These are phyloP conservation scores for Solanum virginianum DNA, from an alignment of 257 asterid species.

Conservation along the genomic window DNA sequence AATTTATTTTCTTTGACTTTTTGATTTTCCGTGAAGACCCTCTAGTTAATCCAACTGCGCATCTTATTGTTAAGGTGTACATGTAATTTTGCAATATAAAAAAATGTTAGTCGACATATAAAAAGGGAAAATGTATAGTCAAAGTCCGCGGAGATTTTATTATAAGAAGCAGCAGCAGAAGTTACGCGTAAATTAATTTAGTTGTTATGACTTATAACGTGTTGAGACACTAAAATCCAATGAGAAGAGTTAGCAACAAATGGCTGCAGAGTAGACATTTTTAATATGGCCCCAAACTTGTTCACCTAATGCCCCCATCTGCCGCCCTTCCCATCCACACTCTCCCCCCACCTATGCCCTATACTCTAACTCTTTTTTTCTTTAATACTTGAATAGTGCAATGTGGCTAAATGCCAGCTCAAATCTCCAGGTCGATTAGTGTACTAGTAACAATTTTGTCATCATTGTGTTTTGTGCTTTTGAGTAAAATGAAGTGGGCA, in stretches of 20 bases:
- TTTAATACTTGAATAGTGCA: not conserved
- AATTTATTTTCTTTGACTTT: not conserved
- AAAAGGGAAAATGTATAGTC: not conserved
- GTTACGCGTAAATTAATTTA: conserved; percentile 20
- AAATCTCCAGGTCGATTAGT: not conserved
- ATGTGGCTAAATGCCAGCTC: not conserved
- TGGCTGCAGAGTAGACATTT: not conserved
- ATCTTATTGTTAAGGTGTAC: not conserved
- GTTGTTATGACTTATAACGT: not conserved
- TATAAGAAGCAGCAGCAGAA: too few species aligned
- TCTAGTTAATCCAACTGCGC: not conserved
- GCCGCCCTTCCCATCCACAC: not conserved
- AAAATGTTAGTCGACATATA: not conserved
- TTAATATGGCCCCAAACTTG: not conserved
- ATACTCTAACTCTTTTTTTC: not conserved
- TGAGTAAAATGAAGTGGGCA: not conserved
- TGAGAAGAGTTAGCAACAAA: not conserved
- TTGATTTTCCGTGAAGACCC: not conserved
- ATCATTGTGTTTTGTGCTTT: not conserved
- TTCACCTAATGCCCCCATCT: not conserved
- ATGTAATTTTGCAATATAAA: not conserved
- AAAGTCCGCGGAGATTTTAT: not conserved
- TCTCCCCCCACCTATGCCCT: not conserved
- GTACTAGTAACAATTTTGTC: not conserved
- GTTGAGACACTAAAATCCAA: conserved; percentile 6